Conservation (phyloP, 768 basidiomycete species). For the Hericium rajendrae region DNA sequence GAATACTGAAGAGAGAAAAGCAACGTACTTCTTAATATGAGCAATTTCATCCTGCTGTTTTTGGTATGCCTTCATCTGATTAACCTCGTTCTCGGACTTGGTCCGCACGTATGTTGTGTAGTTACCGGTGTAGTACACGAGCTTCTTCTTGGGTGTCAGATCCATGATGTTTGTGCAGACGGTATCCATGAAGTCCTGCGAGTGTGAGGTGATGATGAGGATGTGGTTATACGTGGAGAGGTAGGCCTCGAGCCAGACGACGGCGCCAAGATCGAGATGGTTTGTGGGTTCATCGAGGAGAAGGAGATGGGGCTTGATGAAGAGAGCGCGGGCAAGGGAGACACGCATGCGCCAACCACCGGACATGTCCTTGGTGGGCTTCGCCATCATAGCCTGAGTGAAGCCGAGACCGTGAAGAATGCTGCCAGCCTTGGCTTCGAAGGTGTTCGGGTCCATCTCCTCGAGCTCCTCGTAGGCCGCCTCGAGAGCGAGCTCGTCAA, state of each 20-base stretch:
- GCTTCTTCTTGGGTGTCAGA: slow-evolving; percentile 82
- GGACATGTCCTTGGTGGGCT: slow-evolving; percentile 96
- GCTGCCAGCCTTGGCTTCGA: slow-evolving; percentile 91
- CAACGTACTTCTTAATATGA: slow-evolving; percentile 89
- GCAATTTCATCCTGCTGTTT: slow-evolving; percentile 99
- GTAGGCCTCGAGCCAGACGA: slow-evolving; percentile 98
- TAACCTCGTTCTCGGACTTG: slow-evolving; percentile 94
- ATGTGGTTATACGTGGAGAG: slow-evolving; percentile 98
- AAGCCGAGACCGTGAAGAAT: slow-evolving; percentile 99
- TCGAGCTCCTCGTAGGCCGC: slow-evolving; percentile 91
- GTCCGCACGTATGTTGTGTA: slow-evolving; percentile 97
- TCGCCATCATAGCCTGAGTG: slow-evolving; percentile 83
- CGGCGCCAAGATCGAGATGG: slow-evolving; percentile 93
- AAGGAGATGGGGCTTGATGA: slow-evolving; percentile 92
- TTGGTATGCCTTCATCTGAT: slow-evolving; percentile 98
- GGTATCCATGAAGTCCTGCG: slow-evolving; percentile 98
- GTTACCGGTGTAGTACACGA: slow-evolving; percentile 92
- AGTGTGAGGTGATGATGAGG: slow-evolving; percentile 94
- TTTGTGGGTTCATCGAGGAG: slow-evolving; percentile 91
- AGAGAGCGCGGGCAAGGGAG: slow-evolving; percentile 89
- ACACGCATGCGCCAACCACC: slow-evolving; percentile 99
- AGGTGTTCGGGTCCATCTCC: slow-evolving; percentile 91
- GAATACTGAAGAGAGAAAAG: background rate
- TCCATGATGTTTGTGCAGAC: slow-evolving; percentile 99
- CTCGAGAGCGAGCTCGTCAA: slow-evolving; percentile 85